These are phyloP conservation scores for Colletotrichum sp. DNA, from an alignment of 2,329 filamentous ascomycete genomes.

Conservation along the genomic window DNA sequence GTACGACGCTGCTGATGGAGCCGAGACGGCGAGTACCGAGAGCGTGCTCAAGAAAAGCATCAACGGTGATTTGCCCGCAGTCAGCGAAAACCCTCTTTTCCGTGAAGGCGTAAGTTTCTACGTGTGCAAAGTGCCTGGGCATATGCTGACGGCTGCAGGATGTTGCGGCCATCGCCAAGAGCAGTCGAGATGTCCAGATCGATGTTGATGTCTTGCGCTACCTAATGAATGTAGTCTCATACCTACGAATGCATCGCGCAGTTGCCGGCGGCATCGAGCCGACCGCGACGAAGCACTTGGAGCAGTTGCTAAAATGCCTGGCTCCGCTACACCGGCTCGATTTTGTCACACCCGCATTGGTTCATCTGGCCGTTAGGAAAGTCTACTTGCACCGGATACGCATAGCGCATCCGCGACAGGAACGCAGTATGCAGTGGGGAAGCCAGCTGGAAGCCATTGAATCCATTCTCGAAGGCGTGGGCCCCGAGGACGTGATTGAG, in stretches of 20 bases:
- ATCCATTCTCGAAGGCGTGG: constrained; percentile 66
- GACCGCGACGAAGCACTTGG: constrained; percentile 78
- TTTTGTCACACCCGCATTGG: constrained; percentile 84
- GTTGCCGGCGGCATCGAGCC: constrained; percentile 81
- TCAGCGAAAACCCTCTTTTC: constrained; percentile 37
- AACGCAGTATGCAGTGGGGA: constrained; percentile 93
- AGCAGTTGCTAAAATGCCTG: constrained; percentile 71
- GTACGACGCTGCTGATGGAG: constrained; percentile 37
- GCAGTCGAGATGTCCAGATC: constrained; percentile 63
- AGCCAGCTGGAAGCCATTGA: constrained; percentile 76
- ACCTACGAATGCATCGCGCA: constrained; percentile 86
- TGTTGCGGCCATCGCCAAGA: constrained; percentile 64
- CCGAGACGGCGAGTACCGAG: constrained; percentile 38
- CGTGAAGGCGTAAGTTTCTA: constrained; percentile 44
- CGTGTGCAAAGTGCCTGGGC: not conserved
- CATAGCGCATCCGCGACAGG: constrained; percentile 71
- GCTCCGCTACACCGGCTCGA: constrained; percentile 81
- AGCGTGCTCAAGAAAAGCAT: constrained; percentile 50
- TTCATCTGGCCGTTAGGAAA: constrained; percentile 83
- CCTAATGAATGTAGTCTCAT: constrained; percentile 85
- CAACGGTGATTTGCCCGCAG: not conserved
- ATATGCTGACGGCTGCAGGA: constrained; percentile 40
- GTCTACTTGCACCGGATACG: constrained; percentile 85
- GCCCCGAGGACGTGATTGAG: constrained; percentile 68
- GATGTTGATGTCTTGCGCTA: constrained; percentile 84